Percentiles rank a stretch among this genome's conserved stretches.
These are phyloP conservation scores for Alternaria angustiovoidea DNA, from an alignment of 2,329 filamentous ascomycete species.

Conservation along the genomic window DNA sequence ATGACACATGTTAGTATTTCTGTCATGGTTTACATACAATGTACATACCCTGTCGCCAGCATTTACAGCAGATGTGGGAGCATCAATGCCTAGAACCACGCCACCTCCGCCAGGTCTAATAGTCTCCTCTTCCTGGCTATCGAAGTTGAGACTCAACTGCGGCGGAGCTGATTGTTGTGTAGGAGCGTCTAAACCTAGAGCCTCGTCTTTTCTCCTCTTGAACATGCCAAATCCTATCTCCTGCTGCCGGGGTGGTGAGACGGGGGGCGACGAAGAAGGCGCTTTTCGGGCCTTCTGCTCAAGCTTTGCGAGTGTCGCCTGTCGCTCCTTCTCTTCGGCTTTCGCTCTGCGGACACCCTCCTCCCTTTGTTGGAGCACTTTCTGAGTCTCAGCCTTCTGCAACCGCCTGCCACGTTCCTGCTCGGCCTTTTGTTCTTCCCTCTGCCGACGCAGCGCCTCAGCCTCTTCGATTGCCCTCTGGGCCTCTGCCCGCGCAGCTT, in stretches of 20 bases:
- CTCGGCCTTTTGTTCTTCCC: constrained; percentile 42
- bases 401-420: constrained; percentile 44
- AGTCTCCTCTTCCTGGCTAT: constrained; percentile 36
- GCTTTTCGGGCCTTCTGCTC: constrained; percentile 36
- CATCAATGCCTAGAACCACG: constrained; percentile 69
- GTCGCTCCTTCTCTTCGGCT: constrained; percentile 35
- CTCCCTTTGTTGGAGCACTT: constrained; percentile 36
- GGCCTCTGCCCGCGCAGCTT: constrained; percentile 37
- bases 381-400: constrained; percentile 41
- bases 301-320: constrained; percentile 29
- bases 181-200: constrained; percentile 31
- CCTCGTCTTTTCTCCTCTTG: constrained; percentile 45
- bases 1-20: constrained; percentile 24
- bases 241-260: constrained; percentile 42
- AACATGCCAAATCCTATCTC: constrained; percentile 45
- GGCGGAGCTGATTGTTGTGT: constrained; percentile 26
- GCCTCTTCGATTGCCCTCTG: constrained; percentile 41
- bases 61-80: constrained; percentile 82
- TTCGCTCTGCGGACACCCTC: constrained; percentile 40
- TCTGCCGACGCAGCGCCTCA: constrained; percentile 36
- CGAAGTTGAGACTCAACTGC: constrained; percentile 31
- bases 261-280: constrained; percentile 31
- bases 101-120: constrained; percentile 58
- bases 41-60: constrained; percentile 74
- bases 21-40: background rate